Conservation (phyloP, 495 filamentous ascomycete genomes). For the Aspergillus heteromorphus region DNA sequence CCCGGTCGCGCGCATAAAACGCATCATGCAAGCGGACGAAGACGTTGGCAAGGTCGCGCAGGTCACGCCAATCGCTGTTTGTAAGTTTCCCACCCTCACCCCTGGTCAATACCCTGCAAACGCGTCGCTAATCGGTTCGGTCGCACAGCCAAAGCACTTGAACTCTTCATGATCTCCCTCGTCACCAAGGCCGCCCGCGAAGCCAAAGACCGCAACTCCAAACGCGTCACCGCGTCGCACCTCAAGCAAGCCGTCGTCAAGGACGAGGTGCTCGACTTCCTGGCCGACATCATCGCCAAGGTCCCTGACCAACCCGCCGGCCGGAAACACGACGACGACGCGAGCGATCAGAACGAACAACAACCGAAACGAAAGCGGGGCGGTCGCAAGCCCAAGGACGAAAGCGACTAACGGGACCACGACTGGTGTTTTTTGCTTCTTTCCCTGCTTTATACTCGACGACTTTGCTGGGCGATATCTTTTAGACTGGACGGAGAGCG, state of each 20-base stretch:
- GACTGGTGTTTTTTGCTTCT: background rate
- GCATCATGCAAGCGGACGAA: conserved; percentile 99
- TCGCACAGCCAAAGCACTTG: conserved; percentile 77
- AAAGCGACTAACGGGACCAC: conserved; percentile 29
- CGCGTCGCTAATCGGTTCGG: background rate
- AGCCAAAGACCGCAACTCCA: conserved; percentile 73
- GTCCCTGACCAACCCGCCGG: conserved; percentile 65
- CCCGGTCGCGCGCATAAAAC: conserved; percentile 95
- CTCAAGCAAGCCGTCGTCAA: conserved; percentile 82
- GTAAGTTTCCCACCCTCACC: conserved; percentile 43
- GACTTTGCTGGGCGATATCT: conserved; percentile 25
- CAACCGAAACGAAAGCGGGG: conserved; percentile 45
- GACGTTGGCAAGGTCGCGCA: conserved; percentile 98
- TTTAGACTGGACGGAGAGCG: conserved; percentile 26
- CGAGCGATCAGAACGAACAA: conserved; percentile 46
- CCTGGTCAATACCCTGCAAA: background rate
- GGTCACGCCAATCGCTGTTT: conserved; percentile 89
- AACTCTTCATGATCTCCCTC: conserved; percentile 94
- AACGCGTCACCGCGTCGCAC: conserved; percentile 84
- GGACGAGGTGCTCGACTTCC: conserved; percentile 88
- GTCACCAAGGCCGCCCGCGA: conserved; percentile 81
- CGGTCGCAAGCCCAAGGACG: conserved; percentile 43
- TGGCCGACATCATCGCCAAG: conserved; percentile 83
- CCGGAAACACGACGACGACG: conserved; percentile 51
- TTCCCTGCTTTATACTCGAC: conserved; percentile 2